A percentile compares a stretch with the other conserved stretches of the same genome.
phyloP scores from a whole-genome alignment of 2,329 filamentous ascomycete genomes.

The Phaeophleospora eucalypticola region DNA sequence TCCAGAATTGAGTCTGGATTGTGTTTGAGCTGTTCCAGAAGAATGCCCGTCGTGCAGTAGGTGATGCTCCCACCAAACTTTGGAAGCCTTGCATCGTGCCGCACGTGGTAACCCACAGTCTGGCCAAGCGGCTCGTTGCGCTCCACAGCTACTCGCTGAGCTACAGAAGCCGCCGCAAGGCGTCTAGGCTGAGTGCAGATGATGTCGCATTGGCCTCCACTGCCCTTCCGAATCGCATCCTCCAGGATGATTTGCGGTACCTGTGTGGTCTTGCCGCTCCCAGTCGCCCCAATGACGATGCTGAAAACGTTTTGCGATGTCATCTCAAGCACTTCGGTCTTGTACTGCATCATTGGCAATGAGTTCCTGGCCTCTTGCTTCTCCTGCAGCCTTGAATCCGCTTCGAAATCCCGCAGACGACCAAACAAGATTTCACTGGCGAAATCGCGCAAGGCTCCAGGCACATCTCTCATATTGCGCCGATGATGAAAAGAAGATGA shows the following conservation, averaged over 20 bases:
- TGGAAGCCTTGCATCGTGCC: constrained; percentile 39
- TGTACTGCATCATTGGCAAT: constrained; percentile 41
- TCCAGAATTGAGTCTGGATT: constrained; percentile 38
- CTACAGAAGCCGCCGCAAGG: constrained; percentile 46
- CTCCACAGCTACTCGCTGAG: constrained; percentile 45
- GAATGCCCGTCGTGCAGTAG: constrained; percentile 50
- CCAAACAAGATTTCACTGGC: constrained; percentile 13
- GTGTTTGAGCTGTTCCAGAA: constrained; percentile 44
- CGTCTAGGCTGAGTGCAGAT: constrained; percentile 50
- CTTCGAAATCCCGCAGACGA: constrained; percentile 16
- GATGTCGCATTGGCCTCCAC: constrained; percentile 45
- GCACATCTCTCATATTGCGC: constrained; percentile 2
- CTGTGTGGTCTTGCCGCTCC: constrained; percentile 49
- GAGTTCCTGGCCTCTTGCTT: constrained; percentile 30
- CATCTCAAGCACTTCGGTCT: constrained; percentile 34
- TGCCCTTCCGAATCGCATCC: constrained; percentile 38
- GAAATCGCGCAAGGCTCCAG: not conserved
- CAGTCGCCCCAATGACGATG: constrained; percentile 46
- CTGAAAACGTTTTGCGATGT: constrained; percentile 38
- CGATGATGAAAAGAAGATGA: not conserved
- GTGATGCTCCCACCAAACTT: constrained; percentile 39
- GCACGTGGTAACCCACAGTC: constrained; percentile 46
- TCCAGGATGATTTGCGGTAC: constrained; percentile 53
- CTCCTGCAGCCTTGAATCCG: constrained; percentile 14
- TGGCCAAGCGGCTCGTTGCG: constrained; percentile 39